phyloP scores from a whole-genome alignment of 768 basidiomycete genomes.

The Rhizopogon salebrosus region DNA sequence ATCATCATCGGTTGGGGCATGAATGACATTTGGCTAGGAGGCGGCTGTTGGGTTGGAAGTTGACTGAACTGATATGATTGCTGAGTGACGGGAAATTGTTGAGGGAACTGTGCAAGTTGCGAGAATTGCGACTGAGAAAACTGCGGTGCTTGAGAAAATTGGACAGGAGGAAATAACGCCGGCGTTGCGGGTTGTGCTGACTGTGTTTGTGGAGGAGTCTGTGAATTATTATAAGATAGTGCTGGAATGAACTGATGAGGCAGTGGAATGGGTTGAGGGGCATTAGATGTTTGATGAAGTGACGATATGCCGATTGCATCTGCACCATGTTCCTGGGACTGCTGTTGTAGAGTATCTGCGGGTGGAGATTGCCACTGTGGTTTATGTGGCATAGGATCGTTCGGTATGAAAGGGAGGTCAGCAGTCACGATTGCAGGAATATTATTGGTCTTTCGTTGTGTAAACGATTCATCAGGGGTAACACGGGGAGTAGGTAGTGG shows the following conservation, averaged over 20 bases:
- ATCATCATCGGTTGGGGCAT: not conserved
- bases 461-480: conserved; percentile 38
- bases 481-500: conserved; percentile 58
- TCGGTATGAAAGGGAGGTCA: not conserved
- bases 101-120: conserved; percentile 14
- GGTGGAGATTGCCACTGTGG: not conserved
- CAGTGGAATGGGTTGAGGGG: conserved; percentile 1
- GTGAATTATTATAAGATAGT: conserved; percentile 9
- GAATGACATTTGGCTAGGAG: not conserved
- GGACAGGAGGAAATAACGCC: conserved; percentile 1
- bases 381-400: not conserved
- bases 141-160: conserved; percentile 9
- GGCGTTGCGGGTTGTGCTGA: conserved; percentile 10
- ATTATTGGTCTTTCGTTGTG: conserved; percentile 9
- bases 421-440: not conserved
- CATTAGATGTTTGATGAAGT: not conserved
- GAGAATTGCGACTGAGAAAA: conserved; percentile 16
- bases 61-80: not conserved
- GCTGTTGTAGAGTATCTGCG: not conserved
- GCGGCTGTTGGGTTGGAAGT: not conserved
- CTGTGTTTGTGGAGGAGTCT: conserved; percentile 10
- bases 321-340: not conserved
- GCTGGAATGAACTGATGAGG: conserved; percentile 10
- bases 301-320: conserved; percentile 3
- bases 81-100: conserved; percentile 7